A percentile compares a stretch with the other conserved stretches of the same genome.
Conservation (phyloP, 108 stramenopile genomes). For the Aureococcus anophagefferens region DNA sequence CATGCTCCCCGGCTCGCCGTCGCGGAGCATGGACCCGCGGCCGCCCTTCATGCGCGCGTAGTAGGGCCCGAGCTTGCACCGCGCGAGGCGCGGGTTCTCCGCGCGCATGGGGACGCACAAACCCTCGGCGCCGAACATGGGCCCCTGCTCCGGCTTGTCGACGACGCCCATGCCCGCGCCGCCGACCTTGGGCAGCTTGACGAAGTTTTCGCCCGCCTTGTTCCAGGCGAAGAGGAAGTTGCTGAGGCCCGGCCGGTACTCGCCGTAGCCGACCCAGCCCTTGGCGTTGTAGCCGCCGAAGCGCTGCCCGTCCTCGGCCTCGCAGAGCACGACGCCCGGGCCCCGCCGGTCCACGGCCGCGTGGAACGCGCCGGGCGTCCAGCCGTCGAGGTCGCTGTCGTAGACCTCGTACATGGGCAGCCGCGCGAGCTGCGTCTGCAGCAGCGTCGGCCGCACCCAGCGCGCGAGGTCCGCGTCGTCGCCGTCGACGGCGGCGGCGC, state of each 20-base stretch:
- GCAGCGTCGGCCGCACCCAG: neutral
- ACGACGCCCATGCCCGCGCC: constrained; percentile 22
- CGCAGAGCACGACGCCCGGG: constrained; percentile 14
- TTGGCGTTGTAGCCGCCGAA: constrained; percentile 31
- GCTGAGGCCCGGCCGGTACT: constrained; percentile 21
- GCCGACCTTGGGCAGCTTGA: constrained; percentile 26
- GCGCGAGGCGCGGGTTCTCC: constrained; percentile 5
- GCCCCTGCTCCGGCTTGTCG: constrained; percentile 23
- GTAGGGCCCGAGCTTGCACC: constrained; percentile 26
- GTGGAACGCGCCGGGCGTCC: constrained; percentile 21
- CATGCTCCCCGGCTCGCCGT: constrained; percentile 7
- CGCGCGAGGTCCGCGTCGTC: neutral
- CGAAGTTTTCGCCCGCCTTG: constrained; percentile 4
- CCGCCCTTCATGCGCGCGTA: constrained; percentile 23
- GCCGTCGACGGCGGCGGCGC: neutral
- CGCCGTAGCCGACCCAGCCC: constrained; percentile 25
- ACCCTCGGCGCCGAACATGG: constrained; percentile 21
- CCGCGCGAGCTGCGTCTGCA: neutral
- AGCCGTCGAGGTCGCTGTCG: constrained; percentile 18
- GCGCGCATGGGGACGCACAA: constrained; percentile 8
- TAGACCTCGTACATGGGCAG: constrained; percentile 10
- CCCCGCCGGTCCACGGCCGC: constrained; percentile 19
- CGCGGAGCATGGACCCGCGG: constrained; percentile 12
- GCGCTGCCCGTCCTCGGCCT: constrained; percentile 16
- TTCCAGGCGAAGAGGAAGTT: constrained; percentile 27